Evolutionary conservation across 805 yeast species (phyloP).

Genomic region (Ogataea ramenticola): DNA sequence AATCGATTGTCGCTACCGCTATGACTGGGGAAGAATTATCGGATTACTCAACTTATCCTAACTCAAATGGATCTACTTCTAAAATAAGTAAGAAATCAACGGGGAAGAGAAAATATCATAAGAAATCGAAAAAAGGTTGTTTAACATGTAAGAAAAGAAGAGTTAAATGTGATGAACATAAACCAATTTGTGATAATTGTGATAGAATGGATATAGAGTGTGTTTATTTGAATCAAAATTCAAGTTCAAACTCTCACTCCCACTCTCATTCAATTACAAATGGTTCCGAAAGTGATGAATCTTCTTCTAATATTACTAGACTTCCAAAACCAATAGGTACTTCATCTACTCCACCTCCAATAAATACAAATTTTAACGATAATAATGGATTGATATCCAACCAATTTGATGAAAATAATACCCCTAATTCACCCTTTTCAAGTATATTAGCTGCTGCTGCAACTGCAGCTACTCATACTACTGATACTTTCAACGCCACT

Average conservation of each 20-base stretch:
- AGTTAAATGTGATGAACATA: conserved; percentile 87
- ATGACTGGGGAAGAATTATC: no score
- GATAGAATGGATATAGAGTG: conserved; percentile 72
- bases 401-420: neutral
- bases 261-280: no score
- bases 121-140: conserved; percentile 85
- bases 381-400: neutral
- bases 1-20: no score
- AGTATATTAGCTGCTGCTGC: conserved; percentile 1
- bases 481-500: neutral
- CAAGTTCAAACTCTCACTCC: neutral
- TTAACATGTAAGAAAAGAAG: conserved; percentile 82
- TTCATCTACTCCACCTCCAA: no score
- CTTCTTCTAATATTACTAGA: no score
- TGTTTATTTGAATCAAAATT: no score
- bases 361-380: no score
- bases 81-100: conserved; percentile 33
- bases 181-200: conserved; percentile 78
- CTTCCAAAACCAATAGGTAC: no score
- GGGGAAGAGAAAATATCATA: conserved; percentile 82
- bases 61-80: neutral
- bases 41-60: no score
- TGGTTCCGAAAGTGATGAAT: no score
- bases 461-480: neutral
- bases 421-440: neutral